A percentile compares a stretch with the other conserved stretches of the same genome.
These are phyloP conservation scores for Lojkania enalia DNA, from an alignment of 2,329 filamentous ascomycete species.

Conservation along the genomic window DNA sequence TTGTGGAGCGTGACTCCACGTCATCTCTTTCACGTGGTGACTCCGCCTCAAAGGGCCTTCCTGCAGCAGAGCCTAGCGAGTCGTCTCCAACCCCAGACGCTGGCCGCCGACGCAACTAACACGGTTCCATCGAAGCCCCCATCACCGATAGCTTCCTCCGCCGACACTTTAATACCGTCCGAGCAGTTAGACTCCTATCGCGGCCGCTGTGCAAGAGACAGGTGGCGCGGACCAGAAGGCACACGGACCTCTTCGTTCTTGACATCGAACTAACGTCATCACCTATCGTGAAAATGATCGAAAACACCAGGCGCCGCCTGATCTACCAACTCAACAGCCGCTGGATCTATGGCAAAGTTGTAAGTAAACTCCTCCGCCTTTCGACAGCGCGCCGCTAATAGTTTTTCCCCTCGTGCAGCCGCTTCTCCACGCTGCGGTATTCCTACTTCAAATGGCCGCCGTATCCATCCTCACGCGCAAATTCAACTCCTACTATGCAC, in stretches of 20 bases:
- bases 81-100: neutral
- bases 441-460: slow-evolving; percentile 86
- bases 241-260: slow-evolving; percentile 14
- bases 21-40: slow-evolving; percentile 7
- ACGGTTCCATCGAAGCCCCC: neutral
- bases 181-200: neutral
- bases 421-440: slow-evolving; percentile 79
- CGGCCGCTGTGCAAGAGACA: neutral
- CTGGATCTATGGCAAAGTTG: slow-evolving; percentile 73
- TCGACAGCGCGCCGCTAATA: slow-evolving; percentile 15
- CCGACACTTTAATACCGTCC: neutral
- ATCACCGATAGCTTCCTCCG: neutral
- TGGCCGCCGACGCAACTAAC: neutral
- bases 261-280: slow-evolving; percentile 36
- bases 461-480: slow-evolving; percentile 79
- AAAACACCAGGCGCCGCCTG: slow-evolving; percentile 59
- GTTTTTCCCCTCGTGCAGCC: slow-evolving; percentile 60
- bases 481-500: slow-evolving; percentile 93
- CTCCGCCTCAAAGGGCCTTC: slow-evolving; percentile 11
- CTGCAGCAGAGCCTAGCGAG: neutral
- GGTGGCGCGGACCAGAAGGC: slow-evolving; percentile 6
- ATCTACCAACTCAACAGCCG: slow-evolving; percentile 69
- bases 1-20: slow-evolving; percentile 3
- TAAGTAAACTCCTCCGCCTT: slow-evolving; percentile 49
- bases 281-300: slow-evolving; percentile 37